Base-by-base conservation (phyloP, 345 rosid genomes). In the Sisymbrium irio region DNA sequence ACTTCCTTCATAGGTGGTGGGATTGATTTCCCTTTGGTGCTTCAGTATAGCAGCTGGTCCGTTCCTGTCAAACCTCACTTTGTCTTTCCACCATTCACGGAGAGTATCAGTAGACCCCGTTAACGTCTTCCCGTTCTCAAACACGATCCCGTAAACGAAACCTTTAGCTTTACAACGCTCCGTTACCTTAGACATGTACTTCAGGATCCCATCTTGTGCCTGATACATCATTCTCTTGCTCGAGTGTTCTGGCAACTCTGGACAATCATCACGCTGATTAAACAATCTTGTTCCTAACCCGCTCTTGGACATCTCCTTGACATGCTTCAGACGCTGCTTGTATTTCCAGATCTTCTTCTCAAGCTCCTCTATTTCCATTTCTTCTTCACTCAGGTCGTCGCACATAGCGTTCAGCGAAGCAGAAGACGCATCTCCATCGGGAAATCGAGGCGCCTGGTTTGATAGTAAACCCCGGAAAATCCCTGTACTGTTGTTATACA, bases 11-110 rank as follows among this genome's bases (percentile, higher is more conserved):
- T n/a, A n/a, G n/a, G 76, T 82, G 13, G 20, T 83, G 17, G 18
- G 6, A 65, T 80, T 78, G 66, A 78, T 84, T 37, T 88, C 97
- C 1, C 82, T 87, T 69, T 85, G 86, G 46, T 95, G 87, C 81
- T 90, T 95, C 14, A 86, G 51, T 58, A 92, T 86, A 39, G 98
- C 98, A 25, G 96, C 96, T 0, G 94, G 97, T 44, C 98, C 99
- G 22, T 90, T 95, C 7, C 96, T 85, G 70, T 95, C 99, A 65
- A 95, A 95, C 82, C 92, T 79, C 66, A 95, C 99, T 67, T 77
- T 90, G 53, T 92, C 97, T 85, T 87, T 95, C 99, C 99, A 95
- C 99, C 99, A 95, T 55, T 83, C 99, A 27, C 96, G 85, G 49
- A 95, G 90, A 70, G 84, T 92, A 74, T 95, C 99, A 8, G 99